Evolutionary conservation across 768 basidiomycete species (phyloP).

Genomic region (Leccinum uliginosum): DNA sequence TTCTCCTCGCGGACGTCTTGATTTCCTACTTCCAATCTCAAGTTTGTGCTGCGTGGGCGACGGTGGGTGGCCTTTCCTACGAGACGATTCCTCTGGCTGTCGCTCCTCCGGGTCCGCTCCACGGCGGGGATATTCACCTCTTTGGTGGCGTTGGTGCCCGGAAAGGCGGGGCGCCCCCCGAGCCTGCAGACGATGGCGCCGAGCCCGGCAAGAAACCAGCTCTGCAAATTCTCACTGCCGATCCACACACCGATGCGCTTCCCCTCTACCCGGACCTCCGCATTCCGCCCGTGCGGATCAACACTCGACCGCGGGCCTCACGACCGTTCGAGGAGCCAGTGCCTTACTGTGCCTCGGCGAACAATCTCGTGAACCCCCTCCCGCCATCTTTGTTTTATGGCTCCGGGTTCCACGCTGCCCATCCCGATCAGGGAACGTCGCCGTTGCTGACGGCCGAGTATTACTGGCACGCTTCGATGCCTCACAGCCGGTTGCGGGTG

Average conservation of each 20-base stretch:
- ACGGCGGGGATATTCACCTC: constrained; percentile 46
- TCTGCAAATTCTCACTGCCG: constrained; percentile 5
- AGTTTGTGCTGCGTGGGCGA: constrained; percentile 81
- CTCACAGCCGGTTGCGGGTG: constrained; percentile 77
- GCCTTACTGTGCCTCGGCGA: constrained; percentile 93
- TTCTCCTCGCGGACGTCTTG: constrained; percentile 86
- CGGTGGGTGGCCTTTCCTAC: constrained; percentile 61
- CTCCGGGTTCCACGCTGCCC: constrained; percentile 82
- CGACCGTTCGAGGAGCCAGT: constrained; percentile 77
- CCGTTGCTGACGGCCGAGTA: constrained; percentile 61
- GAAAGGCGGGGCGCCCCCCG: constrained; percentile 62
- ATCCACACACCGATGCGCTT: constrained; percentile 9
- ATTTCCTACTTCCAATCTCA: constrained; percentile 87
- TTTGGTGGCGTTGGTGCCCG: constrained; percentile 85
- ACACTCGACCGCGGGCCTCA: constrained; percentile 50
- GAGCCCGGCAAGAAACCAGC: constrained; percentile 27
- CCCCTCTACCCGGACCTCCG: constrained; percentile 30
- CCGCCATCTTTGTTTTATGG: constrained; percentile 94
- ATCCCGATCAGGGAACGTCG: constrained; percentile 50
- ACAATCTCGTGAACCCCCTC: constrained; percentile 95
- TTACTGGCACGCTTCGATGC: constrained; percentile 91
- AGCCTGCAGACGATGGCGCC: constrained; percentile 32
- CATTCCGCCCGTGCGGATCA: constrained; percentile 72
- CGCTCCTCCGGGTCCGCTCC: constrained; percentile 34
- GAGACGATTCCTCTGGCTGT: constrained; percentile 45